A percentile compares a stretch with the other conserved stretches of the same genome.
Conservation (phyloP, 106 monocot genomes). For the Acorus gramineus region DNA sequence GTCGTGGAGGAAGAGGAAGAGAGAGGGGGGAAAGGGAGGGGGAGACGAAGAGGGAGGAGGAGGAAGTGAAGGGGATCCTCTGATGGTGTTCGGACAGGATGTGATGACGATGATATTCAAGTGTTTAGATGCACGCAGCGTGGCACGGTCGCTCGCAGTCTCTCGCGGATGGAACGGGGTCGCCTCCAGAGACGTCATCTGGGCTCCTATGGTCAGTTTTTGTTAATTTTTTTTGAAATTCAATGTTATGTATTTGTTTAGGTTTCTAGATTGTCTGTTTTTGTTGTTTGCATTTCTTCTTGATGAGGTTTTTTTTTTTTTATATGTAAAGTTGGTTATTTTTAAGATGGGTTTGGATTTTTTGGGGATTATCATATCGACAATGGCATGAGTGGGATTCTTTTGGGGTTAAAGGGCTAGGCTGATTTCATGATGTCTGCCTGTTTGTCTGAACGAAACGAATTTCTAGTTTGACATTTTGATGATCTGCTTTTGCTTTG, state of each 20-base stretch:
- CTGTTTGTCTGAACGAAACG: no score
- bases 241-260: background rate
- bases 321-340: no score
- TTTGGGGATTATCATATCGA: no score
- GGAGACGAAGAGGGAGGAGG: background rate
- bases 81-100: conserved; percentile 39
- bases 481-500: no score
- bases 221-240: background rate
- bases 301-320: background rate
- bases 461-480: no score
- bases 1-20: background rate
- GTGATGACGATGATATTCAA: conserved; percentile 29
- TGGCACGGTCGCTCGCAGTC: conserved; percentile 43
- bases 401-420: no score
- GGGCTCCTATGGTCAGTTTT: conserved; percentile 36
- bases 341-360: no score
- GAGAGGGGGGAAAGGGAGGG: no score
- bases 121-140: conserved; percentile 53
- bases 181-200: conserved; percentile 37
- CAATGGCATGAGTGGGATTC: no score
- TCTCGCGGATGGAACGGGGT: conserved; percentile 36
- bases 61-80: conserved; percentile 16
- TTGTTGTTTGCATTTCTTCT: background rate
- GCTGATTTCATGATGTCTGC: no score
- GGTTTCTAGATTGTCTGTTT: background rate